Base-by-base conservation (phyloP, 768 basidiomycete genomes). In the Tricholoma bakamatsutake region DNA sequence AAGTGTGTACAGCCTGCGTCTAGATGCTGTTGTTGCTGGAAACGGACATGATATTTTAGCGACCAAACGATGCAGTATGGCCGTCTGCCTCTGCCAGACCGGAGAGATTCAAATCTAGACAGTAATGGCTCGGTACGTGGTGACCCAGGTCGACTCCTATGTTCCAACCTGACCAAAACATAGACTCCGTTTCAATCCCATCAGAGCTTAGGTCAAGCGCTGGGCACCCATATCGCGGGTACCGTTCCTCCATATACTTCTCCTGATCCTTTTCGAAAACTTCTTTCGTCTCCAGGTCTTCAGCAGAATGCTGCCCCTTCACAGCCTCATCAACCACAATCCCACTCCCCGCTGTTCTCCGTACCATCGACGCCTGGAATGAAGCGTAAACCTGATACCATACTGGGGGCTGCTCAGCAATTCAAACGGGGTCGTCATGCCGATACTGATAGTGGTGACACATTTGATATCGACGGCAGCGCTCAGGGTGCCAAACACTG, bases 401-500 rank as follows among this genome's bases (percentile, higher is more conserved):
- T 67, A 39, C 62, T 72, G 50, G 66, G 53, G 50, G 59, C 70
- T 17, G 15, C 46, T 17, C 72, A 73, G 55, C 67, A 72, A 28
- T 68, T 69, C 59, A 81, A 80, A 70, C 75, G 80, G 45, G 74
- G 80, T 34, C 70, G 78, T 43, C 77, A 77, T 35, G 62, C 24
- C 10, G 52, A 42, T 66, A 45, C 43, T n/a, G 76, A 74, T 53
- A 76, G 78, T 18, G 53, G 60, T 5, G 72, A 76, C 50, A 62
- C 60, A 43, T 78, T 73, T 58, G 80, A 82, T 61, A 66, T 76
- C 30, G 79, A 79, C 50, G 74, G 77, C 52, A 66, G 68, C 8
- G 77, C 71, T 4, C 80, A 81, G 57, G 88, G 88, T 24, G 85
- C 88, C 1, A 90, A 90, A 61, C 88, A 91, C 62, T 91, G 88